A percentile compares a stretch with the other conserved stretches of the same genome.
Conservation (phyloP, 495 filamentous ascomycete species). For the Neurospora pannonica region DNA sequence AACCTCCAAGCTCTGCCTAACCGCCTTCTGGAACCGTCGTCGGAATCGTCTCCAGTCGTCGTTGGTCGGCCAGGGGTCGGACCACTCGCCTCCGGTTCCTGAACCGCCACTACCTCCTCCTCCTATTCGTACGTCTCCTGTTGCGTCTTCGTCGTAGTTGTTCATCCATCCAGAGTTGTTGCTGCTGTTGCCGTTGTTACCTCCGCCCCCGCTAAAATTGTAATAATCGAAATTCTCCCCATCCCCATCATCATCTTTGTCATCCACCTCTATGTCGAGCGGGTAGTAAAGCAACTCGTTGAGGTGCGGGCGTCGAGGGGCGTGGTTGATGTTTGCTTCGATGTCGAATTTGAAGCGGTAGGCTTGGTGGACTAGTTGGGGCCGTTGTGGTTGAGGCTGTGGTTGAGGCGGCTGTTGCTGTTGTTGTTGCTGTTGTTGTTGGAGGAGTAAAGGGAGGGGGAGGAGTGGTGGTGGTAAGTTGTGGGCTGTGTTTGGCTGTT, state of each 20-base stretch:
- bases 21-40: slow-evolving; percentile 23
- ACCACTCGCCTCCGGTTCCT: slow-evolving; percentile 22
- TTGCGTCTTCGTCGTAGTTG: not conserved
- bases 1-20: slow-evolving; percentile 16
- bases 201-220: not conserved
- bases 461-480: not conserved
- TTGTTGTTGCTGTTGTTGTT: not conserved
- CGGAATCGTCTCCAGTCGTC: slow-evolving; percentile 31
- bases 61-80: slow-evolving; percentile 31
- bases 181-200: not conserved
- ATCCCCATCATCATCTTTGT: slow-evolving; percentile 22
- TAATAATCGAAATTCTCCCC: not conserved
- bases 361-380: slow-evolving; percentile 32
- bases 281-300: slow-evolving; percentile 36
- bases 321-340: slow-evolving; percentile 38
- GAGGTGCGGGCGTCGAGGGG: slow-evolving; percentile 32
- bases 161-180: too few species aligned
- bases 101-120: slow-evolving; percentile 1
- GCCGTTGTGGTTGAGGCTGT: slow-evolving; percentile 1
- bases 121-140: not conserved
- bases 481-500: too few species aligned
- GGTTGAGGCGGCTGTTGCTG: not conserved
- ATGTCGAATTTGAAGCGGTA: slow-evolving; percentile 42
- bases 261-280: slow-evolving; percentile 21
- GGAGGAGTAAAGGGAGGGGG: not conserved